These are phyloP conservation scores for Flaveria trinervia DNA, from an alignment of 129 eudicot genomes.

Conservation along the genomic window DNA sequence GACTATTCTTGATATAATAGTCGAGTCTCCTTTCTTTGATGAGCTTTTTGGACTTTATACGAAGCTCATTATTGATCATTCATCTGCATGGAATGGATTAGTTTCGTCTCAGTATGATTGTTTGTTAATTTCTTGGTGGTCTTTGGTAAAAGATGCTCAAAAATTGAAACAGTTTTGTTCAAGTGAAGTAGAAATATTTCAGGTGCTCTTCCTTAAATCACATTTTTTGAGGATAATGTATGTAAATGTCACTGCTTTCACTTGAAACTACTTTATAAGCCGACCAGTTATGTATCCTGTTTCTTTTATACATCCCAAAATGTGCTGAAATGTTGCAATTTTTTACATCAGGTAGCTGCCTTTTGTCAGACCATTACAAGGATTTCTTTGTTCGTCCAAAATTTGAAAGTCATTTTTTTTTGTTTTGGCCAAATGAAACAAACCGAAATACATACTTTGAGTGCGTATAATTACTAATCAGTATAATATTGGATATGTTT, in stretches of 20 bases:
- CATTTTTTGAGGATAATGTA: neutral
- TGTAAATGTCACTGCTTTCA: neutral
- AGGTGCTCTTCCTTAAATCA: slow-evolving; percentile 42
- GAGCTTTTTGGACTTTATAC: slow-evolving; percentile 46
- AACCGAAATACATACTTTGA: neutral
- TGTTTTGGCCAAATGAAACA: slow-evolving; percentile 1
- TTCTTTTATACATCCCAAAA: neutral
- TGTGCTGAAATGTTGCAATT: neutral
- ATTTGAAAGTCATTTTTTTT: neutral
- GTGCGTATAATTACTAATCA: no score
- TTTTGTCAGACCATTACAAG: neutral
- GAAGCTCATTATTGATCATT: slow-evolving; percentile 70
- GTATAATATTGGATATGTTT: neutral
- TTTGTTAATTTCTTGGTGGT: slow-evolving; percentile 59
- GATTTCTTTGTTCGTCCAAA: neutral
- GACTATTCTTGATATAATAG: slow-evolving; percentile 59
- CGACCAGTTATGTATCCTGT: neutral
- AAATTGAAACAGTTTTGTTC: slow-evolving; percentile 57
- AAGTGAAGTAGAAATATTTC: slow-evolving; percentile 54
- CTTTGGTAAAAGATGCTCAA: slow-evolving; percentile 47
- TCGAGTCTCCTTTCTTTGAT: slow-evolving; percentile 62
- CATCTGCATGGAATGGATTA: slow-evolving; percentile 63
- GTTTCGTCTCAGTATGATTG: slow-evolving; percentile 47
- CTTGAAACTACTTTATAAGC: neutral
- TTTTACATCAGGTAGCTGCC: neutral